Percentiles rank a stretch among this genome's conserved stretches.
Conservation (phyloP, 176 grass and related monocot species). For the Oryza coarctata region DNA sequence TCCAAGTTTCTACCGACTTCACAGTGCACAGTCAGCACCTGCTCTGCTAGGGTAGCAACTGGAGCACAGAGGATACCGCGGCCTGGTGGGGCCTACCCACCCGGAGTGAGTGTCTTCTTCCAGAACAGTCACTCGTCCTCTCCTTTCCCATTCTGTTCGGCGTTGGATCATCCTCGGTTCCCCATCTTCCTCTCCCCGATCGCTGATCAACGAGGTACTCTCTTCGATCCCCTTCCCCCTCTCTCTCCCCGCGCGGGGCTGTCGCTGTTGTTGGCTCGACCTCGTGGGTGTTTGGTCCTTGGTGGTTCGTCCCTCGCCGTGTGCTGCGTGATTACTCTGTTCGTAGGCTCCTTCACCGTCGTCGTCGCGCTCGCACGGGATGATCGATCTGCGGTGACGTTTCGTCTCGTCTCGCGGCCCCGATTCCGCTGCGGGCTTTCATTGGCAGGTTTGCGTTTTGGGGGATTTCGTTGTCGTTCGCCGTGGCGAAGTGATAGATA, state of each 20-base stretch:
- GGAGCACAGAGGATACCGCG: too few relatives aligned
- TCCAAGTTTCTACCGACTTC: too few relatives aligned
- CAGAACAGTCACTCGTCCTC: neutral
- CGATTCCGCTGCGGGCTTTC: neutral
- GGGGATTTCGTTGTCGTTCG: neutral
- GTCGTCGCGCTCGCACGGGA: neutral
- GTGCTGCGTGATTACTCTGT: neutral
- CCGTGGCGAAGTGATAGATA: neutral
- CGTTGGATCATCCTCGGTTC: neutral
- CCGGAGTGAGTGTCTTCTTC: too few relatives aligned
- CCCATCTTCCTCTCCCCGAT: neutral
- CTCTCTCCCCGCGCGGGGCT: neutral
- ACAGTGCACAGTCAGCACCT: too few relatives aligned
- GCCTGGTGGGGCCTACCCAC: too few relatives aligned
- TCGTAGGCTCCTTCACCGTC: neutral
- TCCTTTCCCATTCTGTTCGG: neutral
- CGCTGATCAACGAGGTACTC: neutral
- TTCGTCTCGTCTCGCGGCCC: neutral
- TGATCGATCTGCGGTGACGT: neutral
- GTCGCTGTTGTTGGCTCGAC: neutral
- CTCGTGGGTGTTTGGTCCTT: neutral
- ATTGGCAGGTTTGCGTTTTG: neutral
- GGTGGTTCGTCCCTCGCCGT: neutral
- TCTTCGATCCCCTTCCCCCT: neutral
- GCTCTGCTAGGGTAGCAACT: too few relatives aligned